Percentiles rank a stretch among this genome's conserved stretches.
Conservation (phyloP, 495 filamentous ascomycete genomes). For the Lepidopterella palustris region DNA sequence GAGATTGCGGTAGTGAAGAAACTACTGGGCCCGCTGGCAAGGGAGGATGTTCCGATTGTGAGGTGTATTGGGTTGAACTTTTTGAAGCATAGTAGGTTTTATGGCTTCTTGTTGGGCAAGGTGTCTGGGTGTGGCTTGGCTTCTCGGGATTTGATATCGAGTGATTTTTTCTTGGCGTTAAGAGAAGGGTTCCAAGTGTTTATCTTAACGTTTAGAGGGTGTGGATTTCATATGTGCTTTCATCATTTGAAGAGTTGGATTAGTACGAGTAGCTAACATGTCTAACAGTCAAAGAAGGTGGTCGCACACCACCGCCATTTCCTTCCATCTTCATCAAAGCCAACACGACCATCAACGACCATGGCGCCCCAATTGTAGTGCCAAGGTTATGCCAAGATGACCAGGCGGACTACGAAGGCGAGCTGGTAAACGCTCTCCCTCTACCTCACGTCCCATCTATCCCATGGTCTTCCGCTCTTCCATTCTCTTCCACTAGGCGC, state of each 20-base stretch:
- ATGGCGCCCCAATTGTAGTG: conserved; percentile 39
- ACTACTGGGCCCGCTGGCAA: conserved; percentile 36
- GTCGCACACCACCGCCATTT: conserved; percentile 42
- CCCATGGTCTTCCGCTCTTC: background rate
- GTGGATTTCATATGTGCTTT: too few relatives aligned
- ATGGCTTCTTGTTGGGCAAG: background rate
- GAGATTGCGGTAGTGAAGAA: conserved; percentile 37
- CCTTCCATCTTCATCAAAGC: conserved; percentile 50
- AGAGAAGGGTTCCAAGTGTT: too few relatives aligned
- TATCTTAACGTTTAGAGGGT: too few relatives aligned
- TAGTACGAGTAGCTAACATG: background rate
- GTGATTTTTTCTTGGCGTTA: too few relatives aligned
- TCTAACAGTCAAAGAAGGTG: conserved; percentile 44
- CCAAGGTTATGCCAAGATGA: conserved; percentile 46
- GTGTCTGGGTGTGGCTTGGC: too few relatives aligned
- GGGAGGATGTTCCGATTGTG: conserved; percentile 37
- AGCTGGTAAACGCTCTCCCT: conserved; percentile 35
- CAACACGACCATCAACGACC: conserved; percentile 40
- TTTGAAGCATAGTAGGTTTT: conserved; percentile 36
- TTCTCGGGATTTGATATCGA: too few relatives aligned
- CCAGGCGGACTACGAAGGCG: conserved; percentile 50
- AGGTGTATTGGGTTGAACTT: conserved; percentile 42
- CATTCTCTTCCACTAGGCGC: too few relatives aligned
- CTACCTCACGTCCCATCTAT: background rate
- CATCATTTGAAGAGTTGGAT: background rate